These are phyloP conservation scores for Sclerotinia nivalis DNA, from an alignment of 2,329 filamentous ascomycete genomes.

Conservation along the genomic window DNA sequence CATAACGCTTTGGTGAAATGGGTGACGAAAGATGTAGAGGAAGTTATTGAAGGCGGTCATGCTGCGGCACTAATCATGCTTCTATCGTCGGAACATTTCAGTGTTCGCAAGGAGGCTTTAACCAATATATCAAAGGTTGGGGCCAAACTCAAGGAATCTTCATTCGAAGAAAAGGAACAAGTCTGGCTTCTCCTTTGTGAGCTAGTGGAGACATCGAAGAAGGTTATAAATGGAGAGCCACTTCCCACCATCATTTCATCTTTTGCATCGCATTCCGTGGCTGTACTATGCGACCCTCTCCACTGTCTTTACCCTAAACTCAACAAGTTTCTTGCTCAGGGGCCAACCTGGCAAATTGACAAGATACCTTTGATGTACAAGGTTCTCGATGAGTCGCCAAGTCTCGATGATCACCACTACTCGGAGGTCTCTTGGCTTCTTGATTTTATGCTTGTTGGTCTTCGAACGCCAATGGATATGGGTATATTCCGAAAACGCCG, in stretches of 20 bases:
- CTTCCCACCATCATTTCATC: constrained; percentile 74
- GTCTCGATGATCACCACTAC: constrained; percentile 71
- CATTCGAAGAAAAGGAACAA: constrained; percentile 73
- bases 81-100: constrained; percentile 70
- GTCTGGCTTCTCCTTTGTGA: constrained; percentile 80
- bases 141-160: constrained; percentile 63
- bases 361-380: constrained; percentile 70
- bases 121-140: constrained; percentile 67
- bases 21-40: constrained; percentile 74
- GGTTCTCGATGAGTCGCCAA: constrained; percentile 64
- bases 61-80: constrained; percentile 70
- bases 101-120: constrained; percentile 77
- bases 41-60: constrained; percentile 76
- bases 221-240: constrained; percentile 54
- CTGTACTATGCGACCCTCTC: constrained; percentile 72
- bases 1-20: constrained; percentile 60
- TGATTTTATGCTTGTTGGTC: constrained; percentile 65
- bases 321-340: constrained; percentile 78
- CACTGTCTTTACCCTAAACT: constrained; percentile 84
- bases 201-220: constrained; percentile 70
- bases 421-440: constrained; percentile 75
- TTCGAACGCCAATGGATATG: constrained; percentile 61
- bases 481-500: constrained; percentile 60
- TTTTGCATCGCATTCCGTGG: constrained; percentile 70
- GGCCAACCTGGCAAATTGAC: constrained; percentile 73